Percentiles rank a stretch among this genome's conserved stretches.
phyloP scores from a whole-genome alignment of 805 yeast genomes.

The Diddensiella transvaalensis region DNA sequence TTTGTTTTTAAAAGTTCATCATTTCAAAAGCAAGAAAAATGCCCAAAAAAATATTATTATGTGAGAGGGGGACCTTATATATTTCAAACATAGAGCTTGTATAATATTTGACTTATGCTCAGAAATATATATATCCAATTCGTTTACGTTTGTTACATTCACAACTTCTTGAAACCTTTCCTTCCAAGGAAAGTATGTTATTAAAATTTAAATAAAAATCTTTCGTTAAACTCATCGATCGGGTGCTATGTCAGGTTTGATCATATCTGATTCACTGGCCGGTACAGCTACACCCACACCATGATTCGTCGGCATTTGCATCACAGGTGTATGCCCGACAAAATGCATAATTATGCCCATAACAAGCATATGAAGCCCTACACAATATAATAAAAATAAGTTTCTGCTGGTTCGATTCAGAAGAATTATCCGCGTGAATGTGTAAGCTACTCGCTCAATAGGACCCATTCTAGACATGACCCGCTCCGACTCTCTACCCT shows the following conservation, averaged over 20 bases:
- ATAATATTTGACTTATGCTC: constrained; percentile 3
- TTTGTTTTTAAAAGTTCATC: background rate
- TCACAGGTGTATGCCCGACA: constrained; percentile 10
- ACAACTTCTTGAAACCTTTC: too few relatives aligned
- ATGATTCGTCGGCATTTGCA: constrained; percentile 7
- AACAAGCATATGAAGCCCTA: constrained; percentile 70
- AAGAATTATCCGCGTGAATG: constrained; percentile 68
- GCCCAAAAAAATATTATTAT: background rate
- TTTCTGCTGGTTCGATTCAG: constrained; percentile 70
- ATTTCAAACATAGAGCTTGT: background rate
- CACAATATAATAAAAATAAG: constrained; percentile 68
- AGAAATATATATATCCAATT: background rate
- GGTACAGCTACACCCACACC: background rate
- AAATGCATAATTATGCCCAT: constrained; percentile 44
- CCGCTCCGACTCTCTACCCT: constrained; percentile 72
- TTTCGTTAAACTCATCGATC: background rate
- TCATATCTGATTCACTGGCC: background rate
- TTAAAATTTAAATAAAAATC: too few relatives aligned
- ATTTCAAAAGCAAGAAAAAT: background rate
- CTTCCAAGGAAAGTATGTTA: too few relatives aligned
- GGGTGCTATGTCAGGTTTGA: background rate
- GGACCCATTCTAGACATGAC: constrained; percentile 69
- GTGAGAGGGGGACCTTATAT: background rate
- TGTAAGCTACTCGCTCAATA: constrained; percentile 70
- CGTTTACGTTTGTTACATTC: too few relatives aligned